Percentiles rank a stretch among this genome's conserved stretches.
Evolutionary conservation across 352 stramenopile genomes (phyloP).

Genomic region (Aphanomyces astaci): DNA sequence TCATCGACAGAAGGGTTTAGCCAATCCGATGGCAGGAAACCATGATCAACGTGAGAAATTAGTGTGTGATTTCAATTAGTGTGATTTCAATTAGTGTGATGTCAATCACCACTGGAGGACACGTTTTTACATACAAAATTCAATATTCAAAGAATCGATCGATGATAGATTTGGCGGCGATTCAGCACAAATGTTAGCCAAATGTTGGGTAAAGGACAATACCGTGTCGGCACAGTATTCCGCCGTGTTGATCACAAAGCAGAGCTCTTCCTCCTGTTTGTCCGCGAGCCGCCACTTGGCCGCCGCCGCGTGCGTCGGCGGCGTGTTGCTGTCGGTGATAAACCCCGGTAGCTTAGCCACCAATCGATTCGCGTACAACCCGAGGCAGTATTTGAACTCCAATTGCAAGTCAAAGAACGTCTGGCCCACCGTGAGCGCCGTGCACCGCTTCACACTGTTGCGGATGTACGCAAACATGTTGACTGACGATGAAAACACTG

Average conservation of each 20-base stretch:
- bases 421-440: conserved; percentile 93
- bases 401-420: conserved; percentile 96
- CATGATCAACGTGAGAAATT: too few species aligned
- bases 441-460: conserved; percentile 96
- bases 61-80: too few species aligned
- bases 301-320: conserved; percentile 5
- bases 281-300: conserved; percentile 56
- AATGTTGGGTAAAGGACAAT: too few species aligned
- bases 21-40: too few species aligned
- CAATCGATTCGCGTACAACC: conserved; percentile 70
- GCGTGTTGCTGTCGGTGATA: conserved; percentile 8
- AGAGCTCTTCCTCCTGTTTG: conserved; percentile 93
- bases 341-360: conserved; percentile 56
- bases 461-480: conserved; percentile 99
- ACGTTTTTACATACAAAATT: too few species aligned
- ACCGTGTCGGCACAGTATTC: conserved; percentile 98
- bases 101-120: too few species aligned
- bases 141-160: too few species aligned
- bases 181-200: too few species aligned
- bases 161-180: too few species aligned
- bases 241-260: conserved; percentile 97
- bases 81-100: too few species aligned
- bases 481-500: conserved; percentile 95
- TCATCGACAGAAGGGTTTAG: too few species aligned
- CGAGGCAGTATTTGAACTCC: conserved; percentile 85